Base-by-base conservation (phyloP, 306 rosid genomes). In the Rubus parviflorus region DNA sequence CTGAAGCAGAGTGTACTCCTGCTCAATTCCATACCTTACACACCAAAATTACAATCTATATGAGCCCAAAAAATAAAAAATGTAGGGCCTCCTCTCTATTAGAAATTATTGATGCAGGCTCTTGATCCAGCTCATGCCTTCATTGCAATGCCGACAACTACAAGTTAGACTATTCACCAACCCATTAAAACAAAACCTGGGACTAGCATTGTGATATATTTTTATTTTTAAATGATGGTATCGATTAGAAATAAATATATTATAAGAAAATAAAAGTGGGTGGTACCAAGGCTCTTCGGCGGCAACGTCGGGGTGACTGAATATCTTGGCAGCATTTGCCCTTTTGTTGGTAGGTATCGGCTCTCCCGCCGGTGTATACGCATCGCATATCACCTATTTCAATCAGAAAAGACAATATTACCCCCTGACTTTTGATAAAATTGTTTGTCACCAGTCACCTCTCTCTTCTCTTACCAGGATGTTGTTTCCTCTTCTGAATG, bases 261-360 rank as follows among this genome's bases (percentile, higher is more conserved):
- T 47, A 11, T 3, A 47, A 47, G 17, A 13, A 12, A 49, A 17
- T 49, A 49, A 49, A 54, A 8, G 25, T 56, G 0, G 4, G 49
- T 87, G 4, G 49, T 87, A 87, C 90, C 90, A 87, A n/a, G 90
- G 88, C 76, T 87, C 90, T 76, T 85, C 90, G 8, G 83, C 85
- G 10, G 35, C 80, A 8, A 87, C 88, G 15, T 80, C 83, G 0
- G 82, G 71, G 56, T 87, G 78, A 74, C 74, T 82, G 66, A 87
- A 85, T 22, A 87, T 75, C 86, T 87, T 80, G 80, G 88, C 88
- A 25, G 90, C 91, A 62, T 66, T 45, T 79, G 69, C 76, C 63
- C 91, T 69, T 7, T 75, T 85, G 82, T 87, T 85, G 54, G 85
- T 82, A 14, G 88, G 91, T 38, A 87, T 82, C 14, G 88, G 91